Evolutionary conservation across 1,284 basidiomycete genomes (phyloP), one percentile per base, ranked within the genome.

Genomic region (Pseudozyma pruni): DNA sequence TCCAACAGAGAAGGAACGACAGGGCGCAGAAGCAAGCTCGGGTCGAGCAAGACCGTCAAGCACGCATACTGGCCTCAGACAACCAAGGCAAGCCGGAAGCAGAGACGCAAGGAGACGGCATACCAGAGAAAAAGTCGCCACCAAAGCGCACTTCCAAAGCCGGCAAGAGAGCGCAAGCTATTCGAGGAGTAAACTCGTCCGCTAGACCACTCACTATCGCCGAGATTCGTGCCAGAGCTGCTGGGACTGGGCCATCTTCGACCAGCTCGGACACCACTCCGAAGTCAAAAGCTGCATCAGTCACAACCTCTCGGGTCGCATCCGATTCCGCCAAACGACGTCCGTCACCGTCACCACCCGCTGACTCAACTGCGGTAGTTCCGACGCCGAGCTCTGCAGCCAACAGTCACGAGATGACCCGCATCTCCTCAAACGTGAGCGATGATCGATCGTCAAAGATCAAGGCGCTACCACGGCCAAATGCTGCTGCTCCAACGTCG

Each of bases 191-290:
- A 2, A 46, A 17, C 34, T 41, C 62, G 3, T 16, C 62, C 17
- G 50, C 34, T 9, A 66, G 47, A 20, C 62, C 62, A 17, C 55
- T 66, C 42, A 66, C 62, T 17, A 66, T 66, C 38, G 62, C 62
- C 1, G 62, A 59, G 34, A 59, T 66, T 23, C 55, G 55, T 23
- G 50, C 62, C 3, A 66, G 42, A 23, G 51, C 62, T 29, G 47
- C 50, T 35, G 50, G 54, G 14, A 27, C 41, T 16, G 52, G 40
- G 14, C 39, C 35, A 17, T 25, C 46, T 13, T n/a, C 23, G 10
- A 32, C n/a, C 10, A 23, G 22, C n/a, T n/a, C 33, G 27, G 20
- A 25, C 4, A 10, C 32, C 1, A 7, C 34, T 27, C 22, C 14
- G n/a, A 48, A 57, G 37, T 29, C 23, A 23, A 31, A 27, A 3